Evolutionary conservation across 495 filamentous ascomycete species (phyloP), one percentile per base, ranked within the genome.

Genomic region (Sordaria brevicollis): DNA sequence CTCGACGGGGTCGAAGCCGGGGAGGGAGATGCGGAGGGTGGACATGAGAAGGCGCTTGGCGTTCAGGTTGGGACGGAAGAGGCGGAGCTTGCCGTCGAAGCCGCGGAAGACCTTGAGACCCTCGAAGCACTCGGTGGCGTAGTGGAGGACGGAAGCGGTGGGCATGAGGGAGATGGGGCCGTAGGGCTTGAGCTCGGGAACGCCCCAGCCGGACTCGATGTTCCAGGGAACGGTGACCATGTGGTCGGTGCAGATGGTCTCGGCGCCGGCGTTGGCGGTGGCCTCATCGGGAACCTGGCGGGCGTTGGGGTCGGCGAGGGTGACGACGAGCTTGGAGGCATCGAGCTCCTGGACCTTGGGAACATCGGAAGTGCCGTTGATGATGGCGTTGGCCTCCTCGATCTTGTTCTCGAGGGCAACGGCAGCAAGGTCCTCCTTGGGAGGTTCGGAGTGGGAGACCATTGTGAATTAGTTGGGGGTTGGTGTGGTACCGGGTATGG

Each of bases 41-140:
- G 90, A 93, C 70, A 83, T 87, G 69, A 86, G 81, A 84, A 97
- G 90, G 73, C 94, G 90, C 69, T 83, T 81, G 72, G 88, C 86
- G 80, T 97, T 97, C 71, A 86, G 81, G 73, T 92, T 83, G 1
- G 93, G 92, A 29, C 94, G 90, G 85, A 97, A 97, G 62, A 97
- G 82, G 39, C 94, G 91, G 68, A 97, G 83, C 70, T 88, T 88
- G 65, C 91, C 91, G 79, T 96, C 92, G 74, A 86, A 87, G 33
- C 92, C 93, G 68, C 93, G 91, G 83, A 94, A 96, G 39, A 86
- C 88, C 79, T 96, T 97, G 81, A 95, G 85, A 35, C 93, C 93
- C 79, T 97, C 93, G 81, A 96, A 96, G 81, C 93, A 97, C 75
- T 94, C 90, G 39, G 92, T 95, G 17, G 93, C 93, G 78, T 97